Evolutionary conservation across 139 green algal genomes (phyloP), one percentile per base, ranked within the genome.

Genomic region (Chlamydomonas incerta): DNA sequence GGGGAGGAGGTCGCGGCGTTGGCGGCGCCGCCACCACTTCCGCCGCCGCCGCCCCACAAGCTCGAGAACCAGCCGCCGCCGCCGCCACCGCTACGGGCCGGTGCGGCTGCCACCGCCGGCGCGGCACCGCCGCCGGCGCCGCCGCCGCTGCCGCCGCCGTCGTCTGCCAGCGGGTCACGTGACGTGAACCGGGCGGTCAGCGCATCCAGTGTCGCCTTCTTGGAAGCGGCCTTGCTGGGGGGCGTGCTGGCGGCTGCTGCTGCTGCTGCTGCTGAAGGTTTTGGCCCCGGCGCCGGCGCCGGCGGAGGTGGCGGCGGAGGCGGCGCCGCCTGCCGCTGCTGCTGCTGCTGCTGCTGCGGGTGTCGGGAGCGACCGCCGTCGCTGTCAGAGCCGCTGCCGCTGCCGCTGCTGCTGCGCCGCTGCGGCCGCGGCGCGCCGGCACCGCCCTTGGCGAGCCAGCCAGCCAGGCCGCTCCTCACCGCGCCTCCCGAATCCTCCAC

Each of bases 151-250:
- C 6, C 41, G 41, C 41, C 8, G 41, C 41, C 31, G 35, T 21
- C 55, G 28, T 71, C 74, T 10, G 37, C 34, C 23, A 82, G 33
- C 4, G 58, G 57, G 37, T 82, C 55, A 0, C 74, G 74, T 0
- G 74, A 34, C 18, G 58, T 58, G 55, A 82, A 82, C 23, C 74
- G 74, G 33, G 57, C 74, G 4, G 74, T 50, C 23, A 82, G 58
- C 34, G 68, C 46, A 26, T 82, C 74, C 10, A 82, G 74, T 11
- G 57, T 35, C 24, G 74, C 74, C 34, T 60, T 57, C 66, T 52
- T 57, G 29, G 21, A 29, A n/a, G 31, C 29, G 26, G 72, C 70
- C 55, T 60, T 76, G 50, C 47, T 74, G 34, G 34, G 34, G 37
- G 26, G 15, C 18, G 29, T 9, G 34, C 41, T 46, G 37, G 41